These are phyloP conservation scores for Russula dissimulans DNA, from an alignment of 768 basidiomycete species.

Conservation along the genomic window DNA sequence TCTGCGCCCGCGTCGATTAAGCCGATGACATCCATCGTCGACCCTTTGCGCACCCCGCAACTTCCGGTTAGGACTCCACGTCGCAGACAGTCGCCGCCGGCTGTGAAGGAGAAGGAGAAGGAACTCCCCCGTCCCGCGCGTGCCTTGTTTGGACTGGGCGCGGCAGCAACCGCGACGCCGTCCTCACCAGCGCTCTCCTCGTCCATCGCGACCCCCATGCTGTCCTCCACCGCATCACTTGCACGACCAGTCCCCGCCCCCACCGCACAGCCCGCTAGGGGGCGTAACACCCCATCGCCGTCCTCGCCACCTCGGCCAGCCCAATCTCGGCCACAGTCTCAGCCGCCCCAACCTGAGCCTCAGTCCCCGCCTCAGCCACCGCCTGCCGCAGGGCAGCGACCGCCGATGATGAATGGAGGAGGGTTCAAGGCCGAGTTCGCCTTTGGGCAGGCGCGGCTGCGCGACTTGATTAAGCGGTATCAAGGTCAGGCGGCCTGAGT, in stretches of 20 bases:
- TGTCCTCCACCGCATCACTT: slow-evolving; percentile 71
- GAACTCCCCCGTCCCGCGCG: neutral
- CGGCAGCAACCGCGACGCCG: slow-evolving; percentile 11
- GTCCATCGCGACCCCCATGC: slow-evolving; percentile 60
- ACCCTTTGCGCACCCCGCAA: neutral
- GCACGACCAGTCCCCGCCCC: slow-evolving; percentile 33
- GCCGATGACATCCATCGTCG: neutral
- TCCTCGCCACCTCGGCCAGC: neutral
- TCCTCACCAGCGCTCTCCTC: slow-evolving; percentile 40
- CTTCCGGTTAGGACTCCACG: neutral
- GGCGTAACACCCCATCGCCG: slow-evolving; percentile 22
- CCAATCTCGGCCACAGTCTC: neutral
- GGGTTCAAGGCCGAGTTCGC: slow-evolving; percentile 39
- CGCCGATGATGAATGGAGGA: neutral
- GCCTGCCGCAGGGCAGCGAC: slow-evolving; percentile 1
- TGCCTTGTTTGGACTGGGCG: slow-evolving; percentile 1
- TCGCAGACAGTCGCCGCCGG: neutral
- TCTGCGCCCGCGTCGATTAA: neutral
- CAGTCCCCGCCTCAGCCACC: neutral
- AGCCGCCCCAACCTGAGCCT: neutral
- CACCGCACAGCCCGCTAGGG: slow-evolving; percentile 28
- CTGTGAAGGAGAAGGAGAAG: neutral
- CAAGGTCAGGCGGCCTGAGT: slow-evolving; percentile 34
- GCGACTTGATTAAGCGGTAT: slow-evolving; percentile 78
- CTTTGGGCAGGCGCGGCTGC: slow-evolving; percentile 67